Percentiles rank a stretch among this genome's conserved stretches.
These are phyloP conservation scores for Trypanosoma lewisi DNA, from an alignment of 208 protist species.

Conservation along the genomic window DNA sequence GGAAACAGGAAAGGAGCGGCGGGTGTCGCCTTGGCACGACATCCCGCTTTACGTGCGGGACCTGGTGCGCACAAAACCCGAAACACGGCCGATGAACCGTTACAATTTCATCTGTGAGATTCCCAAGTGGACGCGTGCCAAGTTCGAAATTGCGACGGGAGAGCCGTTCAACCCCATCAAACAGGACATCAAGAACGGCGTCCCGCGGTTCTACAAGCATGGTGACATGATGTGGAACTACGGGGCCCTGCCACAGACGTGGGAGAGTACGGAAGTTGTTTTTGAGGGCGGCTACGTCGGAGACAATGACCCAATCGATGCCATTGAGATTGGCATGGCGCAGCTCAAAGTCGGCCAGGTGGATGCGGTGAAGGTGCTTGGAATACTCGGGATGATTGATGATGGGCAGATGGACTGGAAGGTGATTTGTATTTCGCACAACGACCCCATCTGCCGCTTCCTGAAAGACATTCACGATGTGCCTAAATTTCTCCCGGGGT, in stretches of 20 bases:
- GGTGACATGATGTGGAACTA: slow-evolving; percentile 97
- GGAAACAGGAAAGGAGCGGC: slow-evolving; percentile 64
- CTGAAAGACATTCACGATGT: slow-evolving; percentile 89
- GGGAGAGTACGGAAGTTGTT: slow-evolving; percentile 91
- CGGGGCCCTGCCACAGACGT: slow-evolving; percentile 95
- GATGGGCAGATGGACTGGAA: slow-evolving; percentile 96
- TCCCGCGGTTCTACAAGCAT: slow-evolving; percentile 95
- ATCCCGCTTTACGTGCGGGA: slow-evolving; percentile 86
- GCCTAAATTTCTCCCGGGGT: slow-evolving; percentile 86
- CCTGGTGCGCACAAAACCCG: slow-evolving; percentile 84
- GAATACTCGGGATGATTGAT: slow-evolving; percentile 93
- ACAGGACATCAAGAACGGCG: slow-evolving; percentile 95
- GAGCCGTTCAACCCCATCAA: slow-evolving; percentile 95
- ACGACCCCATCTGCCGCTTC: slow-evolving; percentile 88
- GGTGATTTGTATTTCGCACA: slow-evolving; percentile 89
- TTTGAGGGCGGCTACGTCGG: slow-evolving; percentile 81
- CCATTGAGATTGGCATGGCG: slow-evolving; percentile 87
- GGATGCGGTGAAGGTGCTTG: slow-evolving; percentile 86
- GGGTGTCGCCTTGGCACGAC: slow-evolving; percentile 93
- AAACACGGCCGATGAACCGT: slow-evolving; percentile 75
- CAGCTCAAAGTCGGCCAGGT: slow-evolving; percentile 85
- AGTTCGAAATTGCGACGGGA: slow-evolving; percentile 95
- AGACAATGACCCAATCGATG: slow-evolving; percentile 93
- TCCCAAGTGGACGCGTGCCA: slow-evolving; percentile 93
- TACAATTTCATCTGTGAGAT: slow-evolving; percentile 95